These are phyloP conservation scores for Plasmodium vinckei DNA, from an alignment of 169 alveolate species.

Conservation along the genomic window DNA sequence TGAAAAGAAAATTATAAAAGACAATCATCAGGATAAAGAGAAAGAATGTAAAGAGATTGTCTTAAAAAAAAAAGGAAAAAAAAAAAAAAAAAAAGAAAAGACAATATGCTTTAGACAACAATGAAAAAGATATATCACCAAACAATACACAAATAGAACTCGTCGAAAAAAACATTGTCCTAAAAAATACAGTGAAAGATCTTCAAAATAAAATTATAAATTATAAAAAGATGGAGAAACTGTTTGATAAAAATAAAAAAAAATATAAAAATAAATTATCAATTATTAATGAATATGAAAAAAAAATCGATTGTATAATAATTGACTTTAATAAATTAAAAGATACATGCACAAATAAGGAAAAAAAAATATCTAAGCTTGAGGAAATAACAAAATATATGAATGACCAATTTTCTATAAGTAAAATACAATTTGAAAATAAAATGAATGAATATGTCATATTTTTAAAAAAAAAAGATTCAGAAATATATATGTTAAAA, in stretches of 20 bases:
- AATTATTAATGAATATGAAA: conserved; percentile 48
- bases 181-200: conserved; percentile 31
- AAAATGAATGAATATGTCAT: conserved; percentile 72
- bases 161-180: conserved; percentile 7
- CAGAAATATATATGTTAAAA: conserved; percentile 71
- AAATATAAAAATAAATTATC: conserved; percentile 55
- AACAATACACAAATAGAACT: neutral
- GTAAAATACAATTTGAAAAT: conserved; percentile 72
- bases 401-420: conserved; percentile 56
- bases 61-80: neutral
- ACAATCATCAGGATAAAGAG: neutral
- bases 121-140: neutral
- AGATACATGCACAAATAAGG: conserved; percentile 30
- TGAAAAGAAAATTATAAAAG: too few species aligned
- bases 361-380: conserved; percentile 38
- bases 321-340: conserved; percentile 47
- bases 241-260: conserved; percentile 16
- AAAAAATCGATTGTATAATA: conserved; percentile 54
- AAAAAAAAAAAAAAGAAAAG: neutral
- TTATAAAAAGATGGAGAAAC: conserved; percentile 57
- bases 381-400: conserved; percentile 62
- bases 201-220: conserved; percentile 35
- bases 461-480: conserved; percentile 62
- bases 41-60: neutral
- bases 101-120: neutral